phyloP scores from a whole-genome alignment of 1,284 basidiomycete genomes.

The Naganishia cerealis region DNA sequence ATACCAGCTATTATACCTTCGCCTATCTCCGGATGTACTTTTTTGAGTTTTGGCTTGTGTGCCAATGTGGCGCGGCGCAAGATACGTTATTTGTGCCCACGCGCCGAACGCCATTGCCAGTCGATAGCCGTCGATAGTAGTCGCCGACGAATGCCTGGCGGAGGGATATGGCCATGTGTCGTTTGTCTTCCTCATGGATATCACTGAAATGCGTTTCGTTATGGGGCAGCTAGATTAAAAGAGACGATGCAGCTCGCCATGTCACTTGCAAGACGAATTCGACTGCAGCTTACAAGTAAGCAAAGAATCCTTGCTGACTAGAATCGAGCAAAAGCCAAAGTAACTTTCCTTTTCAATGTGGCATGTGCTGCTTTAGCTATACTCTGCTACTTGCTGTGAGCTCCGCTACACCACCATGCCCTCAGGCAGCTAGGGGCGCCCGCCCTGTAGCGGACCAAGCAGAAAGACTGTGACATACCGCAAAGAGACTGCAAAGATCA shows the following conservation, averaged over 20 bases:
- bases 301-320: background rate
- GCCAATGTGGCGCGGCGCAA: too few relatives aligned
- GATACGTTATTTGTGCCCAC: too few relatives aligned
- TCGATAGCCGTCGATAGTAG: too few relatives aligned
- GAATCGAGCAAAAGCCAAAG: background rate
- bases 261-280: background rate
- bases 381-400: background rate
- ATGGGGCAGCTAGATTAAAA: background rate
- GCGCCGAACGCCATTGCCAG: too few relatives aligned
- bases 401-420: background rate
- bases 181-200: background rate
- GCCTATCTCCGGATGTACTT: too few relatives aligned
- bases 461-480: background rate
- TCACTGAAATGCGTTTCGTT: background rate
- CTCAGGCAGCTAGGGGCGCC: too few relatives aligned
- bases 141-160: too few relatives aligned
- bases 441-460: too few relatives aligned
- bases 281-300: background rate
- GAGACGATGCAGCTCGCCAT: background rate
- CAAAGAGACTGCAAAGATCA: background rate
- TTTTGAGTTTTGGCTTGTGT: too few relatives aligned
- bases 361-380: background rate
- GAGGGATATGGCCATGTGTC: too few relatives aligned
- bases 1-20: too few relatives aligned
- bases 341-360: background rate